A percentile compares a stretch with the other conserved stretches of the same genome.
phyloP scores from a whole-genome alignment of 768 basidiomycete species.

The Lentinula sp. region DNA sequence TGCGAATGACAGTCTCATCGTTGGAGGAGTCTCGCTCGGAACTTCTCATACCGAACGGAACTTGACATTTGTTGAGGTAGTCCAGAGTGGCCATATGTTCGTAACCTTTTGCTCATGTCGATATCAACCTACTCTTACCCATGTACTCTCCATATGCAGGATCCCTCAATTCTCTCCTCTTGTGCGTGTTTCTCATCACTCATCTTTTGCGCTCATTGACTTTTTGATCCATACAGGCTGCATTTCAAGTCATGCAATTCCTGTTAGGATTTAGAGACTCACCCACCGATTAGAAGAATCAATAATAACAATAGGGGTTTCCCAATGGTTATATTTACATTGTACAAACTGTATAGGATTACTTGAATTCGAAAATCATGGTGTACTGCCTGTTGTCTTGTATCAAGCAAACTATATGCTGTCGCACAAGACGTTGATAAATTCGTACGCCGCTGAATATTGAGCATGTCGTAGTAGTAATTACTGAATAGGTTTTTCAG shows the following conservation, averaged over 20 bases:
- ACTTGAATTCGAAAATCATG: too few relatives aligned
- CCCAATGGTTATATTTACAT: not conserved
- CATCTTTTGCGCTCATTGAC: slow-evolving; percentile 1
- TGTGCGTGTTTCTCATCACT: slow-evolving; percentile 27
- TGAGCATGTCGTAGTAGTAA: too few relatives aligned
- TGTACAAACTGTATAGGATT: not conserved
- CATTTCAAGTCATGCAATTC: slow-evolving; percentile 65
- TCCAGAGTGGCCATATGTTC: slow-evolving; percentile 69
- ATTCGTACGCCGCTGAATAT: too few relatives aligned
- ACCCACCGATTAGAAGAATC: slow-evolving; percentile 17
- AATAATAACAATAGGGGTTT: not conserved
- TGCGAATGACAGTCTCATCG: slow-evolving; percentile 56
- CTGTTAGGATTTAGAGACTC: slow-evolving; percentile 56
- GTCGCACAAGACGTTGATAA: too few relatives aligned
- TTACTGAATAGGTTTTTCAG: too few relatives aligned
- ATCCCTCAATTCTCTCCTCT: slow-evolving; percentile 61
- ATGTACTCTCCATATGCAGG: slow-evolving; percentile 24
- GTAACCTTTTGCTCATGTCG: slow-evolving; percentile 7
- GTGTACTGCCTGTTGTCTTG: too few relatives aligned
- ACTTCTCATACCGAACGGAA: slow-evolving; percentile 62
- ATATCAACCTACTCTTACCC: not conserved
- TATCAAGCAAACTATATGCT: too few relatives aligned
- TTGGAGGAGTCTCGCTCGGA: slow-evolving; percentile 64
- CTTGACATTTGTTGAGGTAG: slow-evolving; percentile 62
- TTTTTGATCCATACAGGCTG: slow-evolving; percentile 34